phyloP scores from a whole-genome alignment of 2,329 filamentous ascomycete species.

The Beauveria rudraprayagi region DNA sequence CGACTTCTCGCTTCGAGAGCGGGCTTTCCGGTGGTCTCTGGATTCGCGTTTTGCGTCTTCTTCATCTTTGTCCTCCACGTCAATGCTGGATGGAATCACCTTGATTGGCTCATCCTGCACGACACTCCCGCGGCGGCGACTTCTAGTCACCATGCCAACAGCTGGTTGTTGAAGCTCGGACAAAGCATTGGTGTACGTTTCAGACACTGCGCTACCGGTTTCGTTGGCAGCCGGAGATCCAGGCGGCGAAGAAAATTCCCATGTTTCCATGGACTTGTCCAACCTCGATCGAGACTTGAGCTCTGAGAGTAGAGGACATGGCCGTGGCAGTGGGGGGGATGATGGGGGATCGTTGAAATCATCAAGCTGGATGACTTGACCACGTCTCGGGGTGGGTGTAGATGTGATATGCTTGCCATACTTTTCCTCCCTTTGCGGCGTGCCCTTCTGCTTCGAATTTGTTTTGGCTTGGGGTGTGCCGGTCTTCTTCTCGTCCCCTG shows the following conservation, averaged over 20 bases:
- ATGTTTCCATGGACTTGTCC: conserved; percentile 29
- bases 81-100: conserved; percentile 10
- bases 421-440: conserved; percentile 36
- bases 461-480: conserved; percentile 7
- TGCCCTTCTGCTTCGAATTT: conserved; percentile 27
- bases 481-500: conserved; percentile 9
- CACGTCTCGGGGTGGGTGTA: conserved; percentile 53
- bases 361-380: conserved; percentile 41
- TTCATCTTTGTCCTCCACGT: background rate
- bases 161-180: background rate
- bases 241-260: conserved; percentile 51
- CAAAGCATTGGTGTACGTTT: background rate
- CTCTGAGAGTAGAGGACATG: conserved; percentile 43
- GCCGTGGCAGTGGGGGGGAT: conserved; percentile 48
- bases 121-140: conserved; percentile 3
- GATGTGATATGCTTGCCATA: conserved; percentile 48
- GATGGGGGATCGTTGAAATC: conserved; percentile 48
- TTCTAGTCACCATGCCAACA: conserved; percentile 9
- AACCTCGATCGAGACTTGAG: conserved; percentile 40
- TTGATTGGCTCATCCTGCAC: background rate
- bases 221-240: conserved; percentile 35
- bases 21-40: background rate
- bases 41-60: background rate
- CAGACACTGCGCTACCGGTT: background rate
- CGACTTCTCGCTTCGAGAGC: background rate